Percentiles rank a stretch among this genome's conserved stretches.
These are phyloP conservation scores for Leucocoprinus birnbaumii DNA, from an alignment of 768 basidiomycete genomes.

Conservation along the genomic window DNA sequence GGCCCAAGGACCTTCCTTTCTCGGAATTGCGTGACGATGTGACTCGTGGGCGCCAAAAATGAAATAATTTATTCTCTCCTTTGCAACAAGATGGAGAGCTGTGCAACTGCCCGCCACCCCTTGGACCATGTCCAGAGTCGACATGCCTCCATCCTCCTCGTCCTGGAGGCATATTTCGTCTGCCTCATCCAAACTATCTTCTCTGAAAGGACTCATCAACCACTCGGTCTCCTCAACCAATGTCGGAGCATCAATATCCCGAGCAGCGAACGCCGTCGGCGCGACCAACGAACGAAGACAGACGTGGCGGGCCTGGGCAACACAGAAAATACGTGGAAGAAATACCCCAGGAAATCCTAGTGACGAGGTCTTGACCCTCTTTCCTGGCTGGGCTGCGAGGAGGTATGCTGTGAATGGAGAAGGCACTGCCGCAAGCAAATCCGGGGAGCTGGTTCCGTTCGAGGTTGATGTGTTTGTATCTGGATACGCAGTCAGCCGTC, in stretches of 20 bases:
- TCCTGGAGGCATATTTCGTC: neutral
- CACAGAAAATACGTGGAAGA: neutral
- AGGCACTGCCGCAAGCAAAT: neutral
- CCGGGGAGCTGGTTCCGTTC: slow-evolving; percentile 39
- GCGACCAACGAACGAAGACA: slow-evolving; percentile 11
- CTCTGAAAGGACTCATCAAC: neutral
- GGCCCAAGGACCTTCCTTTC: no score
- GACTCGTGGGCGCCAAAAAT: neutral
- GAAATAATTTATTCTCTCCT: neutral
- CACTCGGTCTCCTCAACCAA: neutral
- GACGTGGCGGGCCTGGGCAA: slow-evolving; percentile 13
- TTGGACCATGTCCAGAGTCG: neutral
- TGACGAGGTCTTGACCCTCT: slow-evolving; percentile 52
- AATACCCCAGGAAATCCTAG: neutral
- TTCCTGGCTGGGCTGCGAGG: slow-evolving; percentile 81
- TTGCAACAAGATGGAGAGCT: neutral
- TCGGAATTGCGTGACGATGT: neutral
- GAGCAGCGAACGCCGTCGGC: neutral
- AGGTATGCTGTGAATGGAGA: slow-evolving; percentile 32
- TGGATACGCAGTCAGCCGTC: slow-evolving; percentile 67
- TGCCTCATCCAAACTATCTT: neutral
- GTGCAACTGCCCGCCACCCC: neutral
- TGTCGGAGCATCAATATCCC: neutral
- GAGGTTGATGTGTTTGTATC: slow-evolving; percentile 73
- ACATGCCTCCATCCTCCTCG: neutral